These are phyloP conservation scores for Zygosaccharomyces sapae DNA, from an alignment of 1,139 yeast genomes.

Conservation along the genomic window DNA sequence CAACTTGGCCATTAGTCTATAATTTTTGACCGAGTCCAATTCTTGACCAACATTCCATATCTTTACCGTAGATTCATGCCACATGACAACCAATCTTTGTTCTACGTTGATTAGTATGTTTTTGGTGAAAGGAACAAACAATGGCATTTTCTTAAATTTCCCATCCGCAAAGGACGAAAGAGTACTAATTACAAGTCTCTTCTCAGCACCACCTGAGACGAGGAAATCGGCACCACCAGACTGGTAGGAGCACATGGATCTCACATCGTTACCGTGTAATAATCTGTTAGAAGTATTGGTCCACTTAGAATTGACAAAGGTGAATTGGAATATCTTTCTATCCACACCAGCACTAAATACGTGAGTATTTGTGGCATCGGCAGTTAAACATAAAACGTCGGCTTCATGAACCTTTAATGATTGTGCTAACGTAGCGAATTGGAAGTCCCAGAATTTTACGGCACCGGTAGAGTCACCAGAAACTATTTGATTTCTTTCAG, in stretches of 20 bases:
- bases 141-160: constrained; percentile 64
- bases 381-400: constrained; percentile 73
- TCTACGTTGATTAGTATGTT: constrained; percentile 50
- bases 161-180: constrained; percentile 66
- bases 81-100: constrained; percentile 57
- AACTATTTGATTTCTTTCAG: constrained; percentile 63
- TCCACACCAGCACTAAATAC: constrained; percentile 93
- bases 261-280: constrained; percentile 84
- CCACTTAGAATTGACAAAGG: constrained; percentile 53
- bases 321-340: constrained; percentile 68
- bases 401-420: constrained; percentile 85
- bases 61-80: constrained; percentile 80
- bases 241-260: constrained; percentile 70
- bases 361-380: constrained; percentile 58
- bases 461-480: constrained; percentile 96
- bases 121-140: constrained; percentile 56
- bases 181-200: constrained; percentile 69
- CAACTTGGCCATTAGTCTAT: constrained; percentile 56
- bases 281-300: constrained; percentile 72
- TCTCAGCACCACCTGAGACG: constrained; percentile 88
- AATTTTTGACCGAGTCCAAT: constrained; percentile 30
- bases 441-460: constrained; percentile 87
- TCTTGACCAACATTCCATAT: constrained; percentile 60
- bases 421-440: constrained; percentile 70
- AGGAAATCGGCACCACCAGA: constrained; percentile 66